Conservation (phyloP, 768 basidiomycete genomes). For the Sporobolomyces phaffii region DNA sequence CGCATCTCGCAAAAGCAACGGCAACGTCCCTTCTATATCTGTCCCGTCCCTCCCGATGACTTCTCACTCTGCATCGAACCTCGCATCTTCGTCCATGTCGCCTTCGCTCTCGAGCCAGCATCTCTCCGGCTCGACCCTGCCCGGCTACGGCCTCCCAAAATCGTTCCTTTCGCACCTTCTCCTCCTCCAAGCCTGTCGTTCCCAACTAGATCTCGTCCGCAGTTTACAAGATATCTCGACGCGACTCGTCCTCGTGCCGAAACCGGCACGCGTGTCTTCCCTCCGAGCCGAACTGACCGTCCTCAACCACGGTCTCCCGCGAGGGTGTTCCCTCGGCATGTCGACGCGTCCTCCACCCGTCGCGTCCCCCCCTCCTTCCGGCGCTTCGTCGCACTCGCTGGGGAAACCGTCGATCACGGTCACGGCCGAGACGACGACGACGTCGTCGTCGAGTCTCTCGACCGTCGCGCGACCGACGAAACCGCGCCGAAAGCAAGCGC, state of each 20-base stretch:
- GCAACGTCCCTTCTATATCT: slow-evolving; percentile 13
- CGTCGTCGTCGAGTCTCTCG: not conserved
- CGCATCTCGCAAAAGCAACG: not conserved
- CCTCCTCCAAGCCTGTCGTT: slow-evolving; percentile 38
- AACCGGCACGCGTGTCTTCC: slow-evolving; percentile 91
- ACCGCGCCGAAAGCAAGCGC: slow-evolving; percentile 53
- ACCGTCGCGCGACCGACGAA: slow-evolving; percentile 42
- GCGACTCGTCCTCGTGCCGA: slow-evolving; percentile 80
- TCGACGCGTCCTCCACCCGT: slow-evolving; percentile 19
- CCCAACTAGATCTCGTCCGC: slow-evolving; percentile 47
- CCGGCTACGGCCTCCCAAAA: slow-evolving; percentile 45
- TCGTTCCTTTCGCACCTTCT: slow-evolving; percentile 39
- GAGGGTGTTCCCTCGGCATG: slow-evolving; percentile 61
- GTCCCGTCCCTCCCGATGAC: slow-evolving; percentile 19
- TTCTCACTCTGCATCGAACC: slow-evolving; percentile 29
- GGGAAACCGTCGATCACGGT: slow-evolving; percentile 7
- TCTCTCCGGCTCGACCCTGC: slow-evolving; percentile 20
- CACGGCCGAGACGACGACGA: not conserved
- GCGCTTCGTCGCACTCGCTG: not conserved
- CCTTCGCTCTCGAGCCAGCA: not conserved
- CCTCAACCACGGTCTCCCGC: slow-evolving; percentile 90
- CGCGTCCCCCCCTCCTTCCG: slow-evolving; percentile 2
- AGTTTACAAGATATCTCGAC: slow-evolving; percentile 87
- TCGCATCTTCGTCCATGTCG: slow-evolving; percentile 9
- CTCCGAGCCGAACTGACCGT: slow-evolving; percentile 89